phyloP scores from a whole-genome alignment of 2,329 filamentous ascomycete species.

The Fusarium neocosmosporiellum region DNA sequence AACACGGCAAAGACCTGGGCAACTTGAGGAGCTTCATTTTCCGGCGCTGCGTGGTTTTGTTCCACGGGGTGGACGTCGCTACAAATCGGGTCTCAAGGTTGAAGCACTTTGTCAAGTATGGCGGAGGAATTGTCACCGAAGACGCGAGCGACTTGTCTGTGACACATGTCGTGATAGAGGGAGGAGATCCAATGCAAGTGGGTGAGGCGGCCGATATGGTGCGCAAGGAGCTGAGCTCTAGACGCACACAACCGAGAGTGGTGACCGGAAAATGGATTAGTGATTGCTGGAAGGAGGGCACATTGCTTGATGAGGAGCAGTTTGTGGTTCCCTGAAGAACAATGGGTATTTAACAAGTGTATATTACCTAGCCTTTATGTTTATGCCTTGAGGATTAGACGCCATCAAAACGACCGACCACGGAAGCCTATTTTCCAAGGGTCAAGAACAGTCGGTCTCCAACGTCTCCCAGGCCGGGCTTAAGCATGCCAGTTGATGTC shows the following conservation, averaged over 20 bases:
- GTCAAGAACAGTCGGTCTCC: slow-evolving; percentile 92
- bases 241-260: slow-evolving; percentile 71
- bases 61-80: slow-evolving; percentile 49
- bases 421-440: slow-evolving; percentile 76
- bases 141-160: slow-evolving; percentile 63
- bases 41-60: slow-evolving; percentile 55
- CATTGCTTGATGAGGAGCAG: slow-evolving; percentile 81
- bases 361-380: slow-evolving; percentile 34
- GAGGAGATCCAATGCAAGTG: slow-evolving; percentile 53
- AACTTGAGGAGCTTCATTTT: slow-evolving; percentile 66
- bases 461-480: slow-evolving; percentile 89
- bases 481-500: slow-evolving; percentile 87
- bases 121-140: slow-evolving; percentile 69
- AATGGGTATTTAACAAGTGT: slow-evolving; percentile 31
- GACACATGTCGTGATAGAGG: slow-evolving; percentile 77
- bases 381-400: slow-evolving; percentile 20
- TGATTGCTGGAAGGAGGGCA: slow-evolving; percentile 83
- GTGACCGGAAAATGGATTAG: slow-evolving; percentile 80
- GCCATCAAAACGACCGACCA: slow-evolving; percentile 1
- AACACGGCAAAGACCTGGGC: slow-evolving; percentile 63
- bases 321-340: slow-evolving; percentile 51
- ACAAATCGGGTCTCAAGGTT: slow-evolving; percentile 56
- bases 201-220: slow-evolving; percentile 55
- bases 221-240: slow-evolving; percentile 57
- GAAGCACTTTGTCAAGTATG: slow-evolving; percentile 73